Percentiles rank a stretch among this genome's conserved stretches.
These are phyloP conservation scores for Vaccinium corymbosum DNA, from an alignment of 148 eudicot species.

Conservation along the genomic window DNA sequence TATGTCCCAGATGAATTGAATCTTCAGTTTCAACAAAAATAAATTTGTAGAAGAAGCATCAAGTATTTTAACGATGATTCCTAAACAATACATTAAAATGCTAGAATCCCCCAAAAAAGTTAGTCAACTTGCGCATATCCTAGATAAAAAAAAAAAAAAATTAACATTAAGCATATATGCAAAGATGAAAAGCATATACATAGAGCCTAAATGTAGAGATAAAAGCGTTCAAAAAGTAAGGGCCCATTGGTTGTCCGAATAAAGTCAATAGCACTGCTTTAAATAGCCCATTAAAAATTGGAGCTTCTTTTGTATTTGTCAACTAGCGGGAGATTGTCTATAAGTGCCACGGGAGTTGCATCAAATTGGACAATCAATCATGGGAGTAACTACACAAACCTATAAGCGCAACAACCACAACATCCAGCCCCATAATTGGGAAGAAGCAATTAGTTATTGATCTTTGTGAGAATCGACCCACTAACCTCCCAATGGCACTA, in stretches of 20 bases:
- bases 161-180: neutral
- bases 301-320: neutral
- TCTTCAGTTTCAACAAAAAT: neutral
- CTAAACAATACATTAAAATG: neutral
- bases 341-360: neutral
- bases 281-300: neutral
- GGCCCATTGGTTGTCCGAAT: neutral
- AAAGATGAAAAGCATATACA: neutral
- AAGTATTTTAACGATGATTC: neutral
- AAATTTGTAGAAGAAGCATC: neutral
- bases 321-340: neutral
- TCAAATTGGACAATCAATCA: neutral
- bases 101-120: neutral
- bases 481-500: neutral
- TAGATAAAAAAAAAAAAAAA: neutral
- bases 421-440: neutral
- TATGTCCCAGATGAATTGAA: neutral
- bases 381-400: neutral
- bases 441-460: neutral
- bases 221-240: neutral
- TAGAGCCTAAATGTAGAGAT: neutral
- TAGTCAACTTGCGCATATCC: neutral
- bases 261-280: neutral
- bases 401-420: neutral
- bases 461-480: neutral